Evolutionary conservation across 2,329 filamentous ascomycete genomes (phyloP).

Genomic region (Trichoderma breve): DNA sequence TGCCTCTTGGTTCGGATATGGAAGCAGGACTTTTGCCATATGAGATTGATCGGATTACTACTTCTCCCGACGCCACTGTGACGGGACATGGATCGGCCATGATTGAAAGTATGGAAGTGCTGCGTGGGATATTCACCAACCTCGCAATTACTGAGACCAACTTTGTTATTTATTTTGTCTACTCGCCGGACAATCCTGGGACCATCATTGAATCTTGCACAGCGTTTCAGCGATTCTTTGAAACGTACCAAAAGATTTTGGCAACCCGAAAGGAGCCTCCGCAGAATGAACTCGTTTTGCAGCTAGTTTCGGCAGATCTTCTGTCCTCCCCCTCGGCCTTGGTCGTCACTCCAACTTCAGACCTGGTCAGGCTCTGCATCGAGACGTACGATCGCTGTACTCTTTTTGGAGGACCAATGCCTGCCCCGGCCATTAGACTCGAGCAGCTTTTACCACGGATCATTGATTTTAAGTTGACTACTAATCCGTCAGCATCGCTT

Average conservation of each 20-base stretch:
- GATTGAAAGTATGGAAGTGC: slow-evolving; percentile 47
- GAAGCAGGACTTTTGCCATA: slow-evolving; percentile 50
- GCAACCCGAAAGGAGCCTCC: slow-evolving; percentile 43
- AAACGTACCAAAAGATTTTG: slow-evolving; percentile 49
- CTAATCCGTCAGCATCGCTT: slow-evolving; percentile 67
- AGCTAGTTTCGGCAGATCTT: slow-evolving; percentile 69
- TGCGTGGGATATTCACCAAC: slow-evolving; percentile 47
- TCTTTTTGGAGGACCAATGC: slow-evolving; percentile 53
- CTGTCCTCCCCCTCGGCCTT: slow-evolving; percentile 63
- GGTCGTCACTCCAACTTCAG: slow-evolving; percentile 58
- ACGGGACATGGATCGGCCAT: slow-evolving; percentile 46
- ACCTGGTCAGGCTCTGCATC: slow-evolving; percentile 63
- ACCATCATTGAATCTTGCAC: slow-evolving; percentile 69
- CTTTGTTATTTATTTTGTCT: slow-evolving; percentile 74
- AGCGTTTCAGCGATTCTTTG: slow-evolving; percentile 70
- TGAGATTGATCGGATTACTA: slow-evolving; percentile 46
- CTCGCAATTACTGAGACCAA: slow-evolving; percentile 51
- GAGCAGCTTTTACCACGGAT: slow-evolving; percentile 67
- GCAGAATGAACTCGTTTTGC: slow-evolving; percentile 69
- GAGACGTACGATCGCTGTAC: slow-evolving; percentile 77
- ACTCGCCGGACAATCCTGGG: slow-evolving; percentile 60
- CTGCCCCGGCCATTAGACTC: slow-evolving; percentile 69
- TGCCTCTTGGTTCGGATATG: slow-evolving; percentile 41
- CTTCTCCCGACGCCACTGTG: slow-evolving; percentile 40
- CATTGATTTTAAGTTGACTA: slow-evolving; percentile 71